Base-by-base conservation (phyloP, 2,329 filamentous ascomycete species). In the Ramularia endophylla region DNA sequence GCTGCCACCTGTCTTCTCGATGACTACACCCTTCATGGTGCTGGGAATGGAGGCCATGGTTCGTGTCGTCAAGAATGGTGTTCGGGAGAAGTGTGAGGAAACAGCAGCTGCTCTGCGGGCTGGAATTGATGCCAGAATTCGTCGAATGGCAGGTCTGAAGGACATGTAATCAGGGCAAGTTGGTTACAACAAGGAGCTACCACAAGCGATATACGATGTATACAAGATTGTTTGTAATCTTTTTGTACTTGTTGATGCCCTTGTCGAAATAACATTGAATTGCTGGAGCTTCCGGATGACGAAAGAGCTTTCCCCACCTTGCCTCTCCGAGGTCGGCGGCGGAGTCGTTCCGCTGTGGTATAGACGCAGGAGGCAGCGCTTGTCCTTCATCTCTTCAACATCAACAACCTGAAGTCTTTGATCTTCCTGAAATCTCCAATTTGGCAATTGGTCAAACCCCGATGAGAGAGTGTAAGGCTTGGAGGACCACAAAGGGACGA, bases 11-110 rank as follows among this genome's bases (percentile, higher is more conserved):
- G 73, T 85, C 69, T 83, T 79, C 54, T 83, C 77, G 53, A 88
- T 78, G 34, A 82, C 68, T 48, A 94, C 72, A 43, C 79, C 85
- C 58, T 83, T 81, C 83, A 87, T 87, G 28, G 77, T 81, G 47
- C 72, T 71, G 16, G 81, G 81, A 33, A 82, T 62, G 48, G 64
- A 65, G n/a, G 69, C 59, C 66, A 73, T 73, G 36, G 50, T 51
- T 41, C 48, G 37, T 28, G 30, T 20, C 19, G 38, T n/a, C 44
- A 8, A 32, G 46, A 17, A 20, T 3, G 37, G 11, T 9, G 44
- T 40, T 31, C 19, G 25, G 9, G 38, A 38, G 12, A 55, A 18
- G 13, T 58, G 55, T n/a, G 48, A 50, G 16, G 54, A 53, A 5
- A 59, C 32, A n/a, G 46, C 39, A 19, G 53, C 42, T 34, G 52